phyloP scores from a whole-genome alignment of 2,329 filamentous ascomycete genomes.

The Dactylella cylindrospora region DNA sequence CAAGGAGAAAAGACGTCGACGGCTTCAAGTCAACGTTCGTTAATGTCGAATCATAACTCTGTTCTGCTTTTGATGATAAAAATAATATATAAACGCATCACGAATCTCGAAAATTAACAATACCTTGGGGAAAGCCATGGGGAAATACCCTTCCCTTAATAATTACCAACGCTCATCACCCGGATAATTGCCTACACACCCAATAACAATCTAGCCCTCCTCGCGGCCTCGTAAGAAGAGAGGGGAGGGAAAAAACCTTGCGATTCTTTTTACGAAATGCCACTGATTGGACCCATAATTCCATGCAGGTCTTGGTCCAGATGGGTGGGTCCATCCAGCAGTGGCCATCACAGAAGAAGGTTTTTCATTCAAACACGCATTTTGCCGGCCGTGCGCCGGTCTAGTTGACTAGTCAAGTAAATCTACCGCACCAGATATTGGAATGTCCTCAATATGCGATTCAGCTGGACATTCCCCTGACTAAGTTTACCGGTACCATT shows the following conservation, averaged over 20 bases:
- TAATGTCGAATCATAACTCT: slow-evolving; percentile 15
- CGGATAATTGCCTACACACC: slow-evolving; percentile 18
- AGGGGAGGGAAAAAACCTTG: slow-evolving; percentile 12
- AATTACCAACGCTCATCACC: slow-evolving; percentile 6
- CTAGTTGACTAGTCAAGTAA: too few species aligned
- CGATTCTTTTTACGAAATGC: slow-evolving; percentile 9
- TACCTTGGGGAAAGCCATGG: too few species aligned
- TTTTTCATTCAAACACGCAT: slow-evolving; percentile 19
- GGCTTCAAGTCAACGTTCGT: slow-evolving; percentile 1
- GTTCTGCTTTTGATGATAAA: slow-evolving; percentile 14
- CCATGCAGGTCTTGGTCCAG: slow-evolving; percentile 12
- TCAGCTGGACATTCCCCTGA: not conserved
- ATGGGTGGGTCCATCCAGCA: slow-evolving; percentile 15
- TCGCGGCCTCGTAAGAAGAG: too few species aligned
- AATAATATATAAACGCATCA: not conserved
- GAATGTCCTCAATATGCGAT: slow-evolving; percentile 6
- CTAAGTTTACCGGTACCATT: not conserved
- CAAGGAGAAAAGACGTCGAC: too few species aligned
- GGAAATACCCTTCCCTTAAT: slow-evolving; percentile 28
- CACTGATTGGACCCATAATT: slow-evolving; percentile 27
- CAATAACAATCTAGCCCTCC: too few species aligned
- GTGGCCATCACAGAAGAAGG: slow-evolving; percentile 20
- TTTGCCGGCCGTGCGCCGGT: slow-evolving; percentile 36
- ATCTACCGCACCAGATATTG: slow-evolving; percentile 1
- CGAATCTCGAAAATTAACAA: slow-evolving; percentile 5